Base-by-base conservation (phyloP, 805 yeast species). In the Yarrowia sp. region DNA sequence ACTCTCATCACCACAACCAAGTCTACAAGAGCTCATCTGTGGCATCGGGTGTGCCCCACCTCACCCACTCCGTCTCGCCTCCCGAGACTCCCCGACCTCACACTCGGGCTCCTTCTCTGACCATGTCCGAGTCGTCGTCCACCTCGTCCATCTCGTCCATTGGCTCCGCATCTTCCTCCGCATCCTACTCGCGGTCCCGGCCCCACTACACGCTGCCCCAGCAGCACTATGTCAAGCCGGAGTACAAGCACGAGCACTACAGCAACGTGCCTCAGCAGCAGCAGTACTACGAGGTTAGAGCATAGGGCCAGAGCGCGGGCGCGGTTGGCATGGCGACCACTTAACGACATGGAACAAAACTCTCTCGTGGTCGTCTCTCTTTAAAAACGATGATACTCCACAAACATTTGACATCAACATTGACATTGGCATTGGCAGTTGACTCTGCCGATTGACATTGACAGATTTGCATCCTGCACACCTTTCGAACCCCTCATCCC, bases 171-270 rank as follows among this genome's bases (percentile, higher is more conserved):
- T 35, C 59, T 14, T 52, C 59, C n/a, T 19, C 22, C 30, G 51
- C 38, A 16, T 58, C 63, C 16, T 58, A 58, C 63, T 40, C 48
- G 8, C 49, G 49, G 4, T 16, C 51, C 14, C 28, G 63, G 16
- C 63, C 63, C n/a, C 63, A 58, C 40, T 58, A 58, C 63, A 58
- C 49, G 3, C 51, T 58, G 41, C 63, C 63, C n/a, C 61, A 54
- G 35, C 33, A 33, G 35, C 22, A 33, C 32, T 33, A 49, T 40
- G 21, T 24, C 35, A 48, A 51, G 43, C 59, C 14, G n/a, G 43
- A 51, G 33, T 51, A 22, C 59, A 51, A 51, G 43, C 59, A 35
- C 17, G 59, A 36, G 17, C 28, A 54, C 35, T 35, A 36, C 35
- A n/a, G 30, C 30, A 10, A 24, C n/a, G 33, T 33, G 30, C 59